These are phyloP conservation scores for Colletotrichum cuscutae DNA, from an alignment of 2,329 filamentous ascomycete species.

Conservation along the genomic window DNA sequence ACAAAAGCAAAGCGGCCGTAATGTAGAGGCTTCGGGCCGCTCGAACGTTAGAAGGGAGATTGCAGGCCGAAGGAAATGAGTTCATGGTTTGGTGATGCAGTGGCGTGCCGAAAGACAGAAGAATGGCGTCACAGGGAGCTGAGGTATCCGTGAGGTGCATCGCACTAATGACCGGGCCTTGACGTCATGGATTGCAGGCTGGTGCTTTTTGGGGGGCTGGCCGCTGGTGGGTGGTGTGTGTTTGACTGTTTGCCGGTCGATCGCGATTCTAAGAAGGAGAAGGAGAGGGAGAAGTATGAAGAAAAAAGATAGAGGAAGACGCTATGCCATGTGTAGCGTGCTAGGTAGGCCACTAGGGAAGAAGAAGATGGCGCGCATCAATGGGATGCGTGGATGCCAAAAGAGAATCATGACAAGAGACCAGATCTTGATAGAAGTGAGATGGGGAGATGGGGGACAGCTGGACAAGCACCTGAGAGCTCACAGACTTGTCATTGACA, in stretches of 20 bases:
- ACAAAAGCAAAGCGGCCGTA: neutral
- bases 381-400: neutral
- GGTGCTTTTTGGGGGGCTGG: neutral
- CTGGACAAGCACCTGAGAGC: neutral
- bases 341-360: neutral
- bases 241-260: constrained; percentile 6
- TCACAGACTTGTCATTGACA: neutral
- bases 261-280: constrained; percentile 2
- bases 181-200: constrained; percentile 32
- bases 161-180: constrained; percentile 15
- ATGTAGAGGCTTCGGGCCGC: neutral
- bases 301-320: neutral
- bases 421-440: neutral
- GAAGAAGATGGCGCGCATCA: neutral
- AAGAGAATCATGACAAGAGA: neutral
- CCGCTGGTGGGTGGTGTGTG: neutral
- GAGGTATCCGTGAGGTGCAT: constrained; percentile 17
- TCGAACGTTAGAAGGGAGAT: constrained; percentile 1
- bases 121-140: constrained; percentile 30
- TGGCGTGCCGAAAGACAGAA: constrained; percentile 25
- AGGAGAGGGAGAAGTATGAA: neutral
- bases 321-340: neutral
- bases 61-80: neutral
- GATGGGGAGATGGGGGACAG: neutral
- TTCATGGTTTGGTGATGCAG: constrained; percentile 26